A percentile compares a stretch with the other conserved stretches of the same genome.
These are phyloP conservation scores for Eremothecium sinecaudum DNA, from an alignment of 1,139 yeast species.

Conservation along the genomic window DNA sequence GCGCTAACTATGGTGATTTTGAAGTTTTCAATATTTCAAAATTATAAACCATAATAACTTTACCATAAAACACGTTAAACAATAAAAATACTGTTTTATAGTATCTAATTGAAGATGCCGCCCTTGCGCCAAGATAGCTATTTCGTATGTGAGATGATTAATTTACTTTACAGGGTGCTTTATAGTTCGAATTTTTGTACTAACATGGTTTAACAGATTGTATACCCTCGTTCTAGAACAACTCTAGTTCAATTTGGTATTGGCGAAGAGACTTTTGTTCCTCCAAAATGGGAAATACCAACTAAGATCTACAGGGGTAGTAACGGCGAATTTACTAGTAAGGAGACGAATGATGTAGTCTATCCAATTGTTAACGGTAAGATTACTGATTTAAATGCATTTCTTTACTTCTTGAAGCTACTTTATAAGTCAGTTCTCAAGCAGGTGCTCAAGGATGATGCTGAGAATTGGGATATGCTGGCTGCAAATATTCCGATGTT, in stretches of 20 bases:
- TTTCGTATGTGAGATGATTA: slow-evolving; percentile 20
- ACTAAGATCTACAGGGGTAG: slow-evolving; percentile 56
- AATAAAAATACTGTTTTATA: too few relatives aligned
- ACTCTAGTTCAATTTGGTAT: slow-evolving; percentile 77
- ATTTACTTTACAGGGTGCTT: slow-evolving; percentile 4
- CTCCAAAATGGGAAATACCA: slow-evolving; percentile 69
- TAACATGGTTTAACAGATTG: slow-evolving; percentile 33
- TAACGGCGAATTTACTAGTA: slow-evolving; percentile 18
- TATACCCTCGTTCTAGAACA: slow-evolving; percentile 71
- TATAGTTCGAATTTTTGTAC: too few relatives aligned
- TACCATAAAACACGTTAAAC: too few relatives aligned
- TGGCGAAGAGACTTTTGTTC: slow-evolving; percentile 59
- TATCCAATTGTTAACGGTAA: slow-evolving; percentile 56
- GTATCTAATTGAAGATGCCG: too few relatives aligned
- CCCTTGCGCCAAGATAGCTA: slow-evolving; percentile 40
- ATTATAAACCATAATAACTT: too few relatives aligned
- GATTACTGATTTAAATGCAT: slow-evolving; percentile 60
- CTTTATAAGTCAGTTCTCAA: slow-evolving; percentile 47
- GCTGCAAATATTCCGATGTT: slow-evolving; percentile 43
- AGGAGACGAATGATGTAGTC: slow-evolving; percentile 25
- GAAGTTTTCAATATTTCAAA: too few relatives aligned
- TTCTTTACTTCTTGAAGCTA: slow-evolving; percentile 56
- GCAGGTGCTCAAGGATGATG: slow-evolving; percentile 32
- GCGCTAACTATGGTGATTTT: too few relatives aligned
- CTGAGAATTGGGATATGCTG: slow-evolving; percentile 36